Evolutionary conservation across 495 filamentous ascomycete species (phyloP).

Genomic region (Penicillium cosmopolitanum): DNA sequence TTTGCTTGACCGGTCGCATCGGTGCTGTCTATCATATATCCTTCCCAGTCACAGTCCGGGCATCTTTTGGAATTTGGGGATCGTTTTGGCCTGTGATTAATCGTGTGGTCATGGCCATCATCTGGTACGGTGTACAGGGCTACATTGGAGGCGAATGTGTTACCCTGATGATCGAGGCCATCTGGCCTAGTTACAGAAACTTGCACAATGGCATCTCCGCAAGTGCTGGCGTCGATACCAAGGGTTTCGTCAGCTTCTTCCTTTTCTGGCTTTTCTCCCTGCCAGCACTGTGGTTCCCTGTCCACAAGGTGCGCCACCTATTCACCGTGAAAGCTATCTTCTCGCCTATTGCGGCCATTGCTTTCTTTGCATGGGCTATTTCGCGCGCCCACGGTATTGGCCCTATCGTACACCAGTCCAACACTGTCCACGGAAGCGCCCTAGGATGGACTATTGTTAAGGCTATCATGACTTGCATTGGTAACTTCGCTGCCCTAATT

Average conservation of each 20-base stretch:
- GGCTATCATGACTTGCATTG: slow-evolving; percentile 86
- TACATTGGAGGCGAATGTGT: slow-evolving; percentile 86
- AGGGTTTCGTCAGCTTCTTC: slow-evolving; percentile 78
- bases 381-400: slow-evolving; percentile 82
- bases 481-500: slow-evolving; percentile 86
- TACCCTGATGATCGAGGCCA: slow-evolving; percentile 77
- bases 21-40: slow-evolving; percentile 89
- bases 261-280: slow-evolving; percentile 80
- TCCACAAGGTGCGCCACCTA: slow-evolving; percentile 70
- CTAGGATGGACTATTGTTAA: slow-evolving; percentile 83
- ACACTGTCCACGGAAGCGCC: slow-evolving; percentile 64
- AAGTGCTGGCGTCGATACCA: slow-evolving; percentile 72
- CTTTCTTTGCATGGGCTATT: slow-evolving; percentile 91
- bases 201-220: slow-evolving; percentile 70
- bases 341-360: slow-evolving; percentile 80
- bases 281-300: slow-evolving; percentile 79
- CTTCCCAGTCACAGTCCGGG: slow-evolving; percentile 77
- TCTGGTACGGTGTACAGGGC: slow-evolving; percentile 78
- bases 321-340: slow-evolving; percentile 91
- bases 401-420: slow-evolving; percentile 77
- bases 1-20: slow-evolving; percentile 80
- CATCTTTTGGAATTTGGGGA: slow-evolving; percentile 86
- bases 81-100: slow-evolving; percentile 91
- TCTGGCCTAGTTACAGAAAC: slow-evolving; percentile 71
- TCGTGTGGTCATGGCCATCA: slow-evolving; percentile 81